Conservation (phyloP, 176 grass and related monocot species). For the Zoysia pacifica region DNA sequence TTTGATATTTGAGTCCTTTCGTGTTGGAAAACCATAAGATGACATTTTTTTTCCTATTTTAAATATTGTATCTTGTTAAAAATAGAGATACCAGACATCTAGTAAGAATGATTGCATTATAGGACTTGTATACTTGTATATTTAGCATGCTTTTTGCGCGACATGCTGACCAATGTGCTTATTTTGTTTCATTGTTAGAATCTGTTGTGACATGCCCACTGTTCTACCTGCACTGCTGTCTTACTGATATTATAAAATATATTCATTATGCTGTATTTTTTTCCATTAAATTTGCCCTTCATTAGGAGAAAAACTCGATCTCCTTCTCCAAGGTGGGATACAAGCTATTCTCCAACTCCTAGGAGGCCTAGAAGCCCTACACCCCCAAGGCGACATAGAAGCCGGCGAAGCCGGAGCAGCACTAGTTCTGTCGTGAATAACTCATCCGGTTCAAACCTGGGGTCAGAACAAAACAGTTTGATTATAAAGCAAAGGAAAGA, state of each 20-base stretch:
- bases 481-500: constrained; percentile 38
- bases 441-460: constrained; percentile 26
- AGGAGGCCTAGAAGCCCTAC: constrained; percentile 29
- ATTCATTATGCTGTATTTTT: background rate
- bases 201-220: background rate
- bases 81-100: background rate
- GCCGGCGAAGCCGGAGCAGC: constrained; percentile 35
- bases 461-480: constrained; percentile 34
- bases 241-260: background rate
- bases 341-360: constrained; percentile 33
- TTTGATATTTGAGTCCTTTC: background rate
- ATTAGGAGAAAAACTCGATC: constrained; percentile 40
- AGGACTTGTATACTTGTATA: background rate
- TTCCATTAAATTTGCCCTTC: constrained; percentile 1
- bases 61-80: background rate
- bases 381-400: constrained; percentile 25
- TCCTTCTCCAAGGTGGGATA: constrained; percentile 40
- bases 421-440: constrained; percentile 37
- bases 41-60: background rate
- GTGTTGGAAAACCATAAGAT: background rate
- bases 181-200: background rate
- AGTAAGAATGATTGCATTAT: constrained; percentile 2
- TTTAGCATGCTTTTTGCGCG: background rate
- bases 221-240: background rate
- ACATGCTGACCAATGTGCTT: background rate